phyloP scores from a whole-genome alignment of 345 rosid genomes.

The Eucalyptus tenuipes region DNA sequence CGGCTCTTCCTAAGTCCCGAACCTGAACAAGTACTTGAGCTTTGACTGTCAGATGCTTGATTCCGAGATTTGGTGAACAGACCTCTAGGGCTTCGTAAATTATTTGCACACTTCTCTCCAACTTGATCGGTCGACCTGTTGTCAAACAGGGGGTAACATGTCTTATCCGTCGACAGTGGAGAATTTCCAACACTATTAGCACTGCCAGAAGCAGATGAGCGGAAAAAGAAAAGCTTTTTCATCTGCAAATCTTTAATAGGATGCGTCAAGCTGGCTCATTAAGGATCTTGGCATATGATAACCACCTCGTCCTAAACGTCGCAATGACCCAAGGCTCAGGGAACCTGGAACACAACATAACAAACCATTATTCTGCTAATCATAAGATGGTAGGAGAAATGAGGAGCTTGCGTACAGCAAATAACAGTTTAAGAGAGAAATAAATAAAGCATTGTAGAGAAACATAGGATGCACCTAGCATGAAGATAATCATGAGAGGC shows the following conservation, averaged over 20 bases:
- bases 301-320: neutral
- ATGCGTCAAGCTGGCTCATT: neutral
- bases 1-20: constrained; percentile 71
- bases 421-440: neutral
- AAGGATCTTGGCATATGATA: neutral
- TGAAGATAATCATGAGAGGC: neutral
- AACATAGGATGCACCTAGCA: neutral
- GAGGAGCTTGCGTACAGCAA: neutral
- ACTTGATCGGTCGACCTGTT: constrained; percentile 15
- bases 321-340: neutral
- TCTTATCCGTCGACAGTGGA: constrained; percentile 30
- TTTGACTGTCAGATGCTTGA: constrained; percentile 30
- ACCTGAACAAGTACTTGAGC: constrained; percentile 4
- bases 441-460: neutral
- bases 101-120: constrained; percentile 17
- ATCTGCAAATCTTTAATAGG: constrained; percentile 23
- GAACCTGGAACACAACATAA: neutral
- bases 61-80: constrained; percentile 32
- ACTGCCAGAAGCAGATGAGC: constrained; percentile 38
- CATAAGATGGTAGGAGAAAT: neutral
- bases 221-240: constrained; percentile 88
- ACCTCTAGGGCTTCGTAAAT: constrained; percentile 18
- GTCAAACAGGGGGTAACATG: constrained; percentile 21
- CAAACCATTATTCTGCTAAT: neutral
- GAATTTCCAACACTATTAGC: constrained; percentile 10